Evolutionary conservation across 352 stramenopile genomes (phyloP), one percentile per base, ranked within the genome.

Genomic region (Pythium utonaiense): DNA sequence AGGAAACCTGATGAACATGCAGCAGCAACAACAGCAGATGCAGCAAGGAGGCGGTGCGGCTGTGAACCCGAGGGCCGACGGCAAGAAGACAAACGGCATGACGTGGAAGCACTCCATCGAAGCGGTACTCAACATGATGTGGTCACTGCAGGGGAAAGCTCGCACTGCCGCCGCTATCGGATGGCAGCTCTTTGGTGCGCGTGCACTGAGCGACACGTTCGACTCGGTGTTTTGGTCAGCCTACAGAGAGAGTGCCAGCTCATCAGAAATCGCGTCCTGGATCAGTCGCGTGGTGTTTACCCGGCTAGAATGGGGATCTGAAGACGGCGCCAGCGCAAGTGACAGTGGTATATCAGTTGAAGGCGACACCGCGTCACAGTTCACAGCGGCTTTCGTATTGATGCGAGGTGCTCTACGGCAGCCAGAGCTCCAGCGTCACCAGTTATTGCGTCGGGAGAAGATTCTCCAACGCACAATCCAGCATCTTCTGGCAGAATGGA

Each of bases 91-190:
- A 7, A 58, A 53, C 45, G 82, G 80, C 12, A 71, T 92, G 66
- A 62, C 64, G 10, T 87, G 78, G 77, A 57, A 77, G 48, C 76
- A 78, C 42, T 88, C 78, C 16, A 70, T 77, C 8, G 74, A 88
- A 41, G 58, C 73, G 8, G 71, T 88, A 57, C 68, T 92, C 16
- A 67, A 88, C 24, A 75, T 59, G 1, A 66, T 89, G 31, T 92
- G 83, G 83, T 75, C 72, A 41, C 47, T 92, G 27, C 82, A 82
- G 40, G 78, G 80, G n/a, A 86, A 83, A 66, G 61, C 80, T 2
- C 71, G 65, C n/a, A 64, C 84, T 1, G 75, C 75, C 7, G 58
- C 71, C 12, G 70, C 78, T 1, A 58, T 73, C 22, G 68, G 65
- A 8, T 92, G 80, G 79, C 70, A 66, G 17, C 25, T 89, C 17